These are phyloP conservation scores for Leccinum truebloodii DNA, from an alignment of 768 basidiomycete species.

Conservation along the genomic window DNA sequence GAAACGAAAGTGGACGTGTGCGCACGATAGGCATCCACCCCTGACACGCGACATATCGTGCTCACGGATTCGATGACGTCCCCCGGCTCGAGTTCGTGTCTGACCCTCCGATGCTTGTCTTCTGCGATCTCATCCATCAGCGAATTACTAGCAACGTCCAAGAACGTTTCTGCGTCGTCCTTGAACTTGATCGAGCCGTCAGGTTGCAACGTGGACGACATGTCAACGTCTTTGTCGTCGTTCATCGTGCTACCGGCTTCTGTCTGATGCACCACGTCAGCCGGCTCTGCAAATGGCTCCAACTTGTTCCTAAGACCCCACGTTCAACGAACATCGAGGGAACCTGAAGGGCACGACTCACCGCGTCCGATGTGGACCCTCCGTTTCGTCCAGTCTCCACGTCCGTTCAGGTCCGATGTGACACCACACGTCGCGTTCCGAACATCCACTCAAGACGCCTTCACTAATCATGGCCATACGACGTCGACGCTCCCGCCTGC, in stretches of 20 bases:
- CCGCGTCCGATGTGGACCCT: constrained; percentile 88
- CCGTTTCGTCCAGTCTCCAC: constrained; percentile 91
- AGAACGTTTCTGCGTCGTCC: constrained; percentile 13
- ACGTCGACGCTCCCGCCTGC: constrained; percentile 75
- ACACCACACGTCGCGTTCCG: constrained; percentile 86
- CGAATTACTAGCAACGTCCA: constrained; percentile 37
- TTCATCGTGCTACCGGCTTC: constrained; percentile 37
- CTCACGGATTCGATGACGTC: constrained; percentile 86
- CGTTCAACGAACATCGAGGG: constrained; percentile 2
- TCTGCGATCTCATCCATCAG: constrained; percentile 79
- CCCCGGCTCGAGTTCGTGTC: constrained; percentile 85
- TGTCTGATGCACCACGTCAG: constrained; percentile 35
- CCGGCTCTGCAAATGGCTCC: constrained; percentile 56
- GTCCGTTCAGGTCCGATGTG: constrained; percentile 44
- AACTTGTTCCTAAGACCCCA: constrained; percentile 63
- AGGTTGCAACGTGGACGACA: constrained; percentile 42
- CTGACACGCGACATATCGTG: constrained; percentile 85
- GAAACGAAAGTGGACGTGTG: background rate
- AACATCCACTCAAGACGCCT: constrained; percentile 60
- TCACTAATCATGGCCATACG: constrained; percentile 62
- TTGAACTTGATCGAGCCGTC: constrained; percentile 15
- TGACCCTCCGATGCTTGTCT: constrained; percentile 84
- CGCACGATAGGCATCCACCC: constrained; percentile 91
- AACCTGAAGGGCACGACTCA: constrained; percentile 30
- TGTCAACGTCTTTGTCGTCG: constrained; percentile 42